These are phyloP conservation scores for Coniophora puteana DNA, from an alignment of 1,284 basidiomycete genomes.

Conservation along the genomic window DNA sequence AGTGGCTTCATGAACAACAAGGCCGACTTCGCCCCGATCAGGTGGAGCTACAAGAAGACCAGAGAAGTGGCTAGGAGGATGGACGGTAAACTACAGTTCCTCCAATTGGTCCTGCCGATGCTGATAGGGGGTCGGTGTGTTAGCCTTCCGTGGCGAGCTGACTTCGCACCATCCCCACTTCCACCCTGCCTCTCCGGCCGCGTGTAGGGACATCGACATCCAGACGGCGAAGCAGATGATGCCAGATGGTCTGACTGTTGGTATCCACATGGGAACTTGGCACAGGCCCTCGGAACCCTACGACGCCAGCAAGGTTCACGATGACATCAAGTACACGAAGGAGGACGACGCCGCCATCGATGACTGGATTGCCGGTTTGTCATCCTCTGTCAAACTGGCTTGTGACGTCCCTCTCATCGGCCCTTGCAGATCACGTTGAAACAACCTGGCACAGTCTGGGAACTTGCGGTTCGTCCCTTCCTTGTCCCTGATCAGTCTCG, in stretches of 20 bases:
- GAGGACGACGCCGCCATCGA: slow-evolving; percentile 71
- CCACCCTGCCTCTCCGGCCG: slow-evolving; percentile 65
- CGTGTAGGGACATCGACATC: slow-evolving; percentile 60
- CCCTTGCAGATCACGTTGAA: slow-evolving; percentile 56
- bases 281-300: slow-evolving; percentile 53
- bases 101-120: neutral
- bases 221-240: slow-evolving; percentile 61
- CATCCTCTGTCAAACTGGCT: neutral
- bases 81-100: slow-evolving; percentile 43
- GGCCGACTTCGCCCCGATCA: slow-evolving; percentile 71
- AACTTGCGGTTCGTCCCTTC: slow-evolving; percentile 16
- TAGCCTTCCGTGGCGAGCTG: slow-evolving; percentile 66
- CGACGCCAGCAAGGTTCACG: slow-evolving; percentile 55
- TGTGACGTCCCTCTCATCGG: neutral
- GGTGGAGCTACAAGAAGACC: slow-evolving; percentile 74
- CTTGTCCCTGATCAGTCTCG: slow-evolving; percentile 2
- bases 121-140: slow-evolving; percentile 3
- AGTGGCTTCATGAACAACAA: slow-evolving; percentile 75
- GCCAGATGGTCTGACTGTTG: slow-evolving; percentile 60
- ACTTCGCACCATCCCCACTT: slow-evolving; percentile 72
- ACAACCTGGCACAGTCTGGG: slow-evolving; percentile 75
- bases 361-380: slow-evolving; percentile 52
- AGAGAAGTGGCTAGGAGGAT: slow-evolving; percentile 69
- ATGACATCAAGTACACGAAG: slow-evolving; percentile 59
- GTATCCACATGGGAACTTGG: slow-evolving; percentile 73